Base-by-base conservation (phyloP, 163 green algal species). In the Chlamydomonas reinhardtii region DNA sequence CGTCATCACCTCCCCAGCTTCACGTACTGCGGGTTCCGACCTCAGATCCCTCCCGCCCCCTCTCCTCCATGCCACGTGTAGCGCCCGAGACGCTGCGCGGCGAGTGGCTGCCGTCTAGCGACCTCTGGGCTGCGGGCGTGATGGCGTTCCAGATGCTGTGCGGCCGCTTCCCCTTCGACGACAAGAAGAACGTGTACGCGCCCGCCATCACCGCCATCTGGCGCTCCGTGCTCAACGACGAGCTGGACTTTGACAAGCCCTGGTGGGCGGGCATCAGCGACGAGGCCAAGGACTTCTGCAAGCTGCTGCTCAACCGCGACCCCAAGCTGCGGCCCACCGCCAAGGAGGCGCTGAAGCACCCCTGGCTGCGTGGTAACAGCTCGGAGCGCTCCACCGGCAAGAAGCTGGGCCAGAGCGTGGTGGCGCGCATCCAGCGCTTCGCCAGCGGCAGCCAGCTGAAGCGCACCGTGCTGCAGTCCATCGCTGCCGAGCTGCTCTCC, bases 141-240 rank as follows among this genome's bases (percentile, higher is more conserved):
- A 98, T 99, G 95, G 93, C 93, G 2, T 95, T 96, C 90, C 96
- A 99, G 94, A 92, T 99, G 82, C 91, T 99, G 14, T 96, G 90
- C 1, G 96, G 94, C 22, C 81, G 79, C 62, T 90, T 99, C 56
- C 96, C 96, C 5, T 99, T 99, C 88, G 94, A 99, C 90, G 96
- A 99, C 91, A 85, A 88, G 65, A 83, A 61, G 86, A 94, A 90
- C 94, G 94, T 88, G 76, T 90, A 48, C 61, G 92, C 73, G 29
- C 85, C 89, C 32, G 76, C 81, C 0, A 87, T 98, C 4, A 94
- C 93, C 37, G 90, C 90, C 32, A 91, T 94, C 32, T 95, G 90
- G 88, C 81, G 82, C 9, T 89, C 81, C 37, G 76, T 92, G 64
- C 48, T 91, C 88, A 90, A 64, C 59, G 92, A 90, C 75, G 17